A percentile compares a stretch with the other conserved stretches of the same genome.
phyloP scores from a whole-genome alignment of 2,329 filamentous ascomycete species.

The Penicillium brevicompactum region DNA sequence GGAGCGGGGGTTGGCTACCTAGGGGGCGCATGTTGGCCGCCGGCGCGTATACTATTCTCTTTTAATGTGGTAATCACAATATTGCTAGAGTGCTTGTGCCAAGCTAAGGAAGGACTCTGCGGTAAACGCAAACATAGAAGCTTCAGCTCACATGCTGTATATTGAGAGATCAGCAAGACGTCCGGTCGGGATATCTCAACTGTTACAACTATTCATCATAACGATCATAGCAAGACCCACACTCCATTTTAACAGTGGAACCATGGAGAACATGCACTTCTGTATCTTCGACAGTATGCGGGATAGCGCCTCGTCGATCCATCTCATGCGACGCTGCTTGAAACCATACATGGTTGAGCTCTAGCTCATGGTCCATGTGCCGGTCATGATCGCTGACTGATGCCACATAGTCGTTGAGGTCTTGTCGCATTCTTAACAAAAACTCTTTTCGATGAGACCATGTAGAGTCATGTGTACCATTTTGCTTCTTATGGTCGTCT shows the following conservation, averaged over 20 bases:
- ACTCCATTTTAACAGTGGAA: slow-evolving; percentile 18
- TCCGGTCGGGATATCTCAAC: background rate
- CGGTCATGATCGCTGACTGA: background rate
- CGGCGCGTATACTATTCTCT: no score
- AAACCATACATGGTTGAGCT: slow-evolving; percentile 27
- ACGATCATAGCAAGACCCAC: slow-evolving; percentile 24
- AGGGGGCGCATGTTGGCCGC: no score
- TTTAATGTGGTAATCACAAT: no score
- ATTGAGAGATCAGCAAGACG: background rate
- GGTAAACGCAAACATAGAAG: no score
- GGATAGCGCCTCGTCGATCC: slow-evolving; percentile 20
- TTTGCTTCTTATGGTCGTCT: slow-evolving; percentile 15
- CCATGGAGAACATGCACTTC: slow-evolving; percentile 24
- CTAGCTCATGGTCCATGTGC: background rate
- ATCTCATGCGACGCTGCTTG: slow-evolving; percentile 26
- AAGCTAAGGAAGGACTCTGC: no score
- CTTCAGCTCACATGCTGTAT: no score
- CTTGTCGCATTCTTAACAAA: slow-evolving; percentile 28
- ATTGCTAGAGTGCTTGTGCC: no score
- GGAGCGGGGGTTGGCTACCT: no score
- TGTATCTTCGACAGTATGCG: slow-evolving; percentile 21
- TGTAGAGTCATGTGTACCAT: slow-evolving; percentile 3
- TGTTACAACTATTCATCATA: slow-evolving; percentile 7
- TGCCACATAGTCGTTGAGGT: slow-evolving; percentile 22
- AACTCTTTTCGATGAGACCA: slow-evolving; percentile 29